Conservation (phyloP, 2,329 filamentous ascomycete genomes). For the Phoma herbarum region DNA sequence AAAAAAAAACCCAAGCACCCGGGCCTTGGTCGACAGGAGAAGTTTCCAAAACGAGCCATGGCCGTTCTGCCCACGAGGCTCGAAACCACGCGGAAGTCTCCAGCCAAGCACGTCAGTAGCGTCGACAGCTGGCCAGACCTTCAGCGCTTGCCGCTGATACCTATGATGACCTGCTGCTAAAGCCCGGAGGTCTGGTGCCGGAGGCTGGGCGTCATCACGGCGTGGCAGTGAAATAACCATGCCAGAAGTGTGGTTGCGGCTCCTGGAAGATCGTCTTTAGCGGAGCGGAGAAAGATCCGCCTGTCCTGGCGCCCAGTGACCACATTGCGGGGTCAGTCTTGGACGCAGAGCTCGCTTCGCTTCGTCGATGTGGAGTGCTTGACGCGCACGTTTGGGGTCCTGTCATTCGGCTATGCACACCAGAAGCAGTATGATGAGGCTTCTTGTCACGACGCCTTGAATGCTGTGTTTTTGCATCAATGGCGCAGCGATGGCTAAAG, state of each 20-base stretch:
- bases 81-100: slow-evolving; percentile 1
- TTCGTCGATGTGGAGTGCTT: slow-evolving; percentile 2
- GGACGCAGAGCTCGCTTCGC: background rate
- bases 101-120: slow-evolving; percentile 5
- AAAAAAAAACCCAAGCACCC: background rate
- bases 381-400: background rate
- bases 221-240: background rate
- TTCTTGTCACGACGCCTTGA: too few species aligned
- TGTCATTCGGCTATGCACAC: too few species aligned
- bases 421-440: too few species aligned
- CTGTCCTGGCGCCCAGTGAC: slow-evolving; percentile 11
- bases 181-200: too few species aligned
- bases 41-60: slow-evolving; percentile 3
- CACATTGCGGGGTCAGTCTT: slow-evolving; percentile 32
- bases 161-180: too few species aligned
- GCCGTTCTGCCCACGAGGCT: slow-evolving; percentile 2
- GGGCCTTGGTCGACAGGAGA: slow-evolving; percentile 9
- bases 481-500: too few species aligned
- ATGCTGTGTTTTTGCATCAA: too few species aligned
- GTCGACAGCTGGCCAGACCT: slow-evolving; percentile 1
- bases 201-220: background rate
- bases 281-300: slow-evolving; percentile 8
- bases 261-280: background rate
- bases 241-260: background rate
- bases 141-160: background rate